Conservation (phyloP, 176 grass and related monocot genomes). For the Leersia perrieri region DNA sequence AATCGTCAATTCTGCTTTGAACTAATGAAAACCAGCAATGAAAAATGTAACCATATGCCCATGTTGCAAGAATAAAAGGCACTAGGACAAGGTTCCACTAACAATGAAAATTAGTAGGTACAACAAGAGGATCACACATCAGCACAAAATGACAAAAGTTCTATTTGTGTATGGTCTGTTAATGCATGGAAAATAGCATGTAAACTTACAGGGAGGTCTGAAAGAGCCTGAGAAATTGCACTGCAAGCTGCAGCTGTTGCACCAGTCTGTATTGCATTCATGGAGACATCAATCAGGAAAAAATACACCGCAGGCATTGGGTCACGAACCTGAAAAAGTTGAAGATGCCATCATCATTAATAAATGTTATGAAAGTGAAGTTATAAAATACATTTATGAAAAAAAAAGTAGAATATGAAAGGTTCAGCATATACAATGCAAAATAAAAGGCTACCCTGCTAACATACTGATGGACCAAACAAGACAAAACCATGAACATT, state of each 20-base stretch:
- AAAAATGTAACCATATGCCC: not conserved
- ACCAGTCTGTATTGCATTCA: constrained; percentile 91
- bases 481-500: not conserved
- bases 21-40: not conserved
- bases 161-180: not conserved
- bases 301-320: constrained; percentile 98
- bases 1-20: not conserved
- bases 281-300: constrained; percentile 91
- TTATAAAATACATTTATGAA: not conserved
- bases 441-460: not conserved
- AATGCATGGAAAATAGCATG: constrained; percentile 22
- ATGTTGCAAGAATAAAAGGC: constrained; percentile 4
- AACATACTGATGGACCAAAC: not conserved
- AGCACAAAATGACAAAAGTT: not conserved
- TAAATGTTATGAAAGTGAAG: not conserved
- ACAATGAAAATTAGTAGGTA: not conserved
- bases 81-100: not conserved
- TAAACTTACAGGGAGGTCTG: constrained; percentile 85
- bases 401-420: not conserved
- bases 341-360: not conserved
- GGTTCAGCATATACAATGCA: not conserved
- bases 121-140: not conserved
- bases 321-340: constrained; percentile 72
- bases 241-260: constrained; percentile 92
- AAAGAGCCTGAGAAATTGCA: constrained; percentile 83